These are phyloP conservation scores for Candida sanyaensis DNA, from an alignment of 1,139 yeast species.

Conservation along the genomic window DNA sequence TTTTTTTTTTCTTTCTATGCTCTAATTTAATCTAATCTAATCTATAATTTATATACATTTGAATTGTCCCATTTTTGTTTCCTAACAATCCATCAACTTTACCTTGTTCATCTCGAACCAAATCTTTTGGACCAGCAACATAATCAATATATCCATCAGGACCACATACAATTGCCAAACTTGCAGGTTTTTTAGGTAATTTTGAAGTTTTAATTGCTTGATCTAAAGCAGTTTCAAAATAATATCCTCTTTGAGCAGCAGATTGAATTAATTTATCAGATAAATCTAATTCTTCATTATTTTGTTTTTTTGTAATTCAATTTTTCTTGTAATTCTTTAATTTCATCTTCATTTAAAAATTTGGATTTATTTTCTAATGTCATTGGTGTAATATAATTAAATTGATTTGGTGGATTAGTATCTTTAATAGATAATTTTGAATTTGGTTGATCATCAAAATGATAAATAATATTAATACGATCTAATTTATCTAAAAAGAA, in stretches of 20 bases:
- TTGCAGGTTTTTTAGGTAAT: slow-evolving; percentile 36
- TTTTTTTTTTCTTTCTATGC: not conserved
- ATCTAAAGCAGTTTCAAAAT: slow-evolving; percentile 50
- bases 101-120: slow-evolving; percentile 53
- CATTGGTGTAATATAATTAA: slow-evolving; percentile 42
- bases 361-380: slow-evolving; percentile 25
- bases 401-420: slow-evolving; percentile 39
- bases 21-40: too few relatives aligned
- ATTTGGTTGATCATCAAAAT: slow-evolving; percentile 49
- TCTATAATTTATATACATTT: slow-evolving; percentile 59
- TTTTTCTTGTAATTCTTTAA: slow-evolving; percentile 31
- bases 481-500: slow-evolving; percentile 70
- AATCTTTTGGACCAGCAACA: slow-evolving; percentile 71
- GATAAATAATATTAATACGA: slow-evolving; percentile 54
- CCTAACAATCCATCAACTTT: slow-evolving; percentile 69
- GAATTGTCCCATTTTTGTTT: slow-evolving; percentile 62
- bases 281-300: not conserved
- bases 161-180: slow-evolving; percentile 79
- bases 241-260: slow-evolving; percentile 18
- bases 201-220: slow-evolving; percentile 47
- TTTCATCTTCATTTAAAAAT: slow-evolving; percentile 26
- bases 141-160: slow-evolving; percentile 79
- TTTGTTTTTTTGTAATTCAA: slow-evolving; percentile 13
- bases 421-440: slow-evolving; percentile 35
- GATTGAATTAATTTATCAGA: slow-evolving; percentile 4